These are phyloP conservation scores for Peribolospora kevripleyi DNA, from an alignment of 768 basidiomycete species.

Conservation along the genomic window DNA sequence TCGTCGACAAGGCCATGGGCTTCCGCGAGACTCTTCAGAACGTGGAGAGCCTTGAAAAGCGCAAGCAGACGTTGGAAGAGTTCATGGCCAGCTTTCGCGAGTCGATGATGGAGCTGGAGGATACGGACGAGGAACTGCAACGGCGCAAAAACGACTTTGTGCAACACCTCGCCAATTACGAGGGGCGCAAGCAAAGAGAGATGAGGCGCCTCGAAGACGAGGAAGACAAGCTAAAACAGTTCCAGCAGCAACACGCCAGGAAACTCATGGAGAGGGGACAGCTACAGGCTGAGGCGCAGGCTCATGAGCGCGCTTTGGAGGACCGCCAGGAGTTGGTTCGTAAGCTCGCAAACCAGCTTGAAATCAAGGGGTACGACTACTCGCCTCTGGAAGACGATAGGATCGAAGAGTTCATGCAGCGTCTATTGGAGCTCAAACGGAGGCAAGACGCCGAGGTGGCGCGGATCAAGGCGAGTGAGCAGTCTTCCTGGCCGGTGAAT, in stretches of 20 bases:
- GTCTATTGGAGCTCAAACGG: slow-evolving; percentile 27
- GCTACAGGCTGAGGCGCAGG: slow-evolving; percentile 43
- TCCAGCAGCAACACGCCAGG: slow-evolving; percentile 8
- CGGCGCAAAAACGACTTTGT: neutral
- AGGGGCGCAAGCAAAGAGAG: slow-evolving; percentile 1
- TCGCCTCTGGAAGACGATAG: slow-evolving; percentile 46
- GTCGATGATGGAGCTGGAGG: slow-evolving; percentile 32
- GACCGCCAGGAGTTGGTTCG: slow-evolving; percentile 53
- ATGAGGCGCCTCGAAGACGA: slow-evolving; percentile 29
- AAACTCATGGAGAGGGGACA: slow-evolving; percentile 26
- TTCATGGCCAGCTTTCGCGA: slow-evolving; percentile 23
- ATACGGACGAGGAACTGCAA: neutral
- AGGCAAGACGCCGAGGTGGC: slow-evolving; percentile 7
- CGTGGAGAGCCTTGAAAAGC: slow-evolving; percentile 35
- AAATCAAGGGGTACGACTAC: slow-evolving; percentile 48
- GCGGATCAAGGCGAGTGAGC: slow-evolving; percentile 10
- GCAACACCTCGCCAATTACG: slow-evolving; percentile 5
- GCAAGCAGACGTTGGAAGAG: slow-evolving; percentile 38
- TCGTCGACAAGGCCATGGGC: slow-evolving; percentile 36
- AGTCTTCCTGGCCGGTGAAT: neutral
- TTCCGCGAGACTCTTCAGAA: slow-evolving; percentile 30
- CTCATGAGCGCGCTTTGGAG: slow-evolving; percentile 36
- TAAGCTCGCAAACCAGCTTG: slow-evolving; percentile 39
- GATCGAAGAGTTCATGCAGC: slow-evolving; percentile 40
- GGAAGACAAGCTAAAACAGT: slow-evolving; percentile 32